phyloP scores from a whole-genome alignment of 139 green algal genomes.

The Yamagishiella unicocca region DNA sequence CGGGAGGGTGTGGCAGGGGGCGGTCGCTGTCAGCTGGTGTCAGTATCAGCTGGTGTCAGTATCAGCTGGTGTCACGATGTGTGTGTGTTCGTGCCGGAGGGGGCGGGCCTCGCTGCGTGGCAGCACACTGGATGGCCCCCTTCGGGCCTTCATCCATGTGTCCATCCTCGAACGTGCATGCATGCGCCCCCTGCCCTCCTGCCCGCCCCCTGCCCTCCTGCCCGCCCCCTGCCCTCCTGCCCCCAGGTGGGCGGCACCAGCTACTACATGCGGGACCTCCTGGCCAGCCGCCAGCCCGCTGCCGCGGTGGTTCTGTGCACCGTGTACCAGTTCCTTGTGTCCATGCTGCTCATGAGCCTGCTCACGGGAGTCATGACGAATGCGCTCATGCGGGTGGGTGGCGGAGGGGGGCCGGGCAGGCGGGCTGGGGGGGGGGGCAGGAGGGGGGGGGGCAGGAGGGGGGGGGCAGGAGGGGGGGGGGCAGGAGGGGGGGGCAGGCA shows the following conservation, averaged over 20 bases:
- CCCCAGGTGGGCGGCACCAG: constrained; percentile 14
- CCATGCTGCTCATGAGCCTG: constrained; percentile 49
- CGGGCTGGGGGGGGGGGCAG: neutral
- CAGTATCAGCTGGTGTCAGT: too few relatives aligned
- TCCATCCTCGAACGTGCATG: too few relatives aligned
- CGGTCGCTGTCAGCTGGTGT: too few relatives aligned
- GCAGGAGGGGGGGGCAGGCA: neutral
- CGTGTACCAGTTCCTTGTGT: constrained; percentile 44
- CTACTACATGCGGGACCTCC: constrained; percentile 6
- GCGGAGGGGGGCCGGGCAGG: too few relatives aligned
- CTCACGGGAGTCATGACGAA: constrained; percentile 46
- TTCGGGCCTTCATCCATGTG: too few relatives aligned
- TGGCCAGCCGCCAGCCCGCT: neutral
- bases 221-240: neutral
- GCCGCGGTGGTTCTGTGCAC: constrained; percentile 12
- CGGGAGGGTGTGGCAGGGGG: too few relatives aligned
- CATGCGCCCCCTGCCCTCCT: neutral
- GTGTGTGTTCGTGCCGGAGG: too few relatives aligned
- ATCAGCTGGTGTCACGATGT: too few relatives aligned
- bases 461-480: neutral
- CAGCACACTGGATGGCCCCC: too few relatives aligned
- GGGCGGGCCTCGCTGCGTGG: too few relatives aligned
- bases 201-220: neutral
- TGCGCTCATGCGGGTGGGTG: constrained; percentile 42
- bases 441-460: neutral